Percentiles rank a stretch among this genome's conserved stretches.
These are phyloP conservation scores for Trichoderma asperellum DNA, from an alignment of 2,329 filamentous ascomycete genomes.

Conservation along the genomic window DNA sequence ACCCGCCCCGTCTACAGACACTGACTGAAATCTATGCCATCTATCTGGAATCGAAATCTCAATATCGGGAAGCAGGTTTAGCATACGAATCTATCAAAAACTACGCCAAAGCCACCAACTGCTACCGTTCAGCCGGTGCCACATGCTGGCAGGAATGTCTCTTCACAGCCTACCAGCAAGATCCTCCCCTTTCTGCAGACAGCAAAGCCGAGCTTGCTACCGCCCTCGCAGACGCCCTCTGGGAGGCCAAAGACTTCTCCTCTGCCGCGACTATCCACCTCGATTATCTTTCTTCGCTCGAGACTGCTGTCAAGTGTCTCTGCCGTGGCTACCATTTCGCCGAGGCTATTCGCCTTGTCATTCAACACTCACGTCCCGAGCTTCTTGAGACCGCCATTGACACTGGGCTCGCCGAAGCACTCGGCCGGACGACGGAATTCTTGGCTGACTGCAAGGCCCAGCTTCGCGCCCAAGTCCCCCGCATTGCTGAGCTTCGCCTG, in stretches of 20 bases:
- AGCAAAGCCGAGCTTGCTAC: constrained; percentile 71
- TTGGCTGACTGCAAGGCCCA: constrained; percentile 91
- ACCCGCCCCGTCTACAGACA: constrained; percentile 64
- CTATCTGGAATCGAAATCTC: constrained; percentile 73
- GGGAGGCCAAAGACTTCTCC: constrained; percentile 82
- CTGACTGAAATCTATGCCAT: constrained; percentile 81
- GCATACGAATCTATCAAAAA: constrained; percentile 85
- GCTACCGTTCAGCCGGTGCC: constrained; percentile 79
- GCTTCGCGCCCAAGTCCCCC: constrained; percentile 80
- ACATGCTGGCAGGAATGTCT: constrained; percentile 88
- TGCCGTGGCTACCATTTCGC: constrained; percentile 88
- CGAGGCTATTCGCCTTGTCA: constrained; percentile 81
- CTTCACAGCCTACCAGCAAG: constrained; percentile 71
- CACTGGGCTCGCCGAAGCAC: constrained; percentile 75
- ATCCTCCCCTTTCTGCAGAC: constrained; percentile 60
- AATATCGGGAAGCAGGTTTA: constrained; percentile 84
- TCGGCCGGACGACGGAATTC: constrained; percentile 83
- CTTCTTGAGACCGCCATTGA: constrained; percentile 75
- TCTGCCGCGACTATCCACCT: constrained; percentile 78
- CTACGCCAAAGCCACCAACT: constrained; percentile 73
- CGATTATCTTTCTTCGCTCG: constrained; percentile 77
- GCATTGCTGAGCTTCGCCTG: constrained; percentile 77
- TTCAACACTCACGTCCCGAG: constrained; percentile 60
- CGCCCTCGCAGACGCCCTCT: constrained; percentile 75
- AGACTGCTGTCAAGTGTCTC: constrained; percentile 71